Evolutionary conservation across 495 filamentous ascomycete genomes (phyloP), one percentile per base, ranked within the genome.

Genomic region (Copromyces sp.): DNA sequence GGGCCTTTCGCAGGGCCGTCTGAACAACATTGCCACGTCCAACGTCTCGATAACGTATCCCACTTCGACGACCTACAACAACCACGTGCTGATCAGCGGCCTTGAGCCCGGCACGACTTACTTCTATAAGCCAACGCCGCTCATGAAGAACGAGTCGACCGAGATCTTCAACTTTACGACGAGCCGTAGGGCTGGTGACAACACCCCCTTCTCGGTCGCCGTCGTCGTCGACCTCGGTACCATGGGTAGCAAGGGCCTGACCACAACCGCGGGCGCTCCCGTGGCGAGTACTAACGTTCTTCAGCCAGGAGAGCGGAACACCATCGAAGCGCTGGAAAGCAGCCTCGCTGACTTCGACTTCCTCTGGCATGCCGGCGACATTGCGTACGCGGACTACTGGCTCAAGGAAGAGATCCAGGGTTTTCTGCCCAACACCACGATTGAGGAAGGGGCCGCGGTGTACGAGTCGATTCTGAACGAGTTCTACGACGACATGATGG

Each of bases 401-500:
- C 73, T 83, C 61, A 83, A 83, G 76, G 82, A 83, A 74, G 80
- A 84, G 73, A 78, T 71, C 20, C 73, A 75, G 39, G 77, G 77
- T 16, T 84, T 80, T 35, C 74, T 83, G 14, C 80, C 80, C 32
- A 74, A 81, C 68, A 53, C 45, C 3, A 53, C 45, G 20, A 53
- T 53, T 29, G 9, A 53, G 45, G 45, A 20, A 53, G 45, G 45
- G 0, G 45, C 45, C 4, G 70, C 77, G 8, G 82, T 85, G 40
- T 88, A 88, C 73, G 85, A 88, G 73, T 79, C 82, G 3, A 87
- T 88, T 70, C 78, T 87, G 32, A 85, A 88, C 74, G 84, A 86
- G 38, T 88, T 87, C 79, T 87, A 88, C 76, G 80, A 82, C 68
- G 81, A 89, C 69, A 80, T 88, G 11, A 81, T 81, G 4, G 78